These are phyloP conservation scores for Fusarium sp. DNA, from an alignment of 2,329 filamentous ascomycete species.

Conservation along the genomic window DNA sequence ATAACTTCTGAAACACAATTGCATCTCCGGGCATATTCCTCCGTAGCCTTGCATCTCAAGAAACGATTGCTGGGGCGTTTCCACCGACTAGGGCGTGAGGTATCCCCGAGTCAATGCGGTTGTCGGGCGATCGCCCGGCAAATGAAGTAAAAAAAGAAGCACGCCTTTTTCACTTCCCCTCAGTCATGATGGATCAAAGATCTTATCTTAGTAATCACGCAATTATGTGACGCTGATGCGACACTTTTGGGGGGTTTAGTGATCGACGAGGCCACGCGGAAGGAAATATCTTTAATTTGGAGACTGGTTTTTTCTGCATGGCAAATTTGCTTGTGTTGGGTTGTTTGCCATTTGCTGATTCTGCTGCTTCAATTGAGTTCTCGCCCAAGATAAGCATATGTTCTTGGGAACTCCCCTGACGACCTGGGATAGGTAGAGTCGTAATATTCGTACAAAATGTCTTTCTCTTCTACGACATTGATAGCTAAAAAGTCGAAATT, in stretches of 20 bases:
- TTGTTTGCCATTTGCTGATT: not conserved
- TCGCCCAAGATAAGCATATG: not conserved
- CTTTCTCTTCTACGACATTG: not conserved
- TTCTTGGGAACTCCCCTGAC: slow-evolving; percentile 1
- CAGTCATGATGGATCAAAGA: slow-evolving; percentile 33
- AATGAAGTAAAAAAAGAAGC: slow-evolving; percentile 6
- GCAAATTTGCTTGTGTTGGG: not conserved
- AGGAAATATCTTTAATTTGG: not conserved
- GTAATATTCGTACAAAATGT: not conserved
- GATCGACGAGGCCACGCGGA: not conserved
- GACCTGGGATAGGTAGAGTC: slow-evolving; percentile 5
- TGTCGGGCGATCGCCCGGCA: slow-evolving; percentile 47
- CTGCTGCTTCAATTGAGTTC: not conserved
- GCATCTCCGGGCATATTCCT: not conserved
- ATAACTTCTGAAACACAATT: not conserved
- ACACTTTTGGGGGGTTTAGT: not conserved
- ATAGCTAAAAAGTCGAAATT: not conserved
- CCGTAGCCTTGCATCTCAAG: slow-evolving; percentile 27
- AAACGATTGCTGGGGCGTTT: slow-evolving; percentile 16
- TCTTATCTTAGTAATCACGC: slow-evolving; percentile 37
- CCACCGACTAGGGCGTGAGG: slow-evolving; percentile 23
- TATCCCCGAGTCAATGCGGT: slow-evolving; percentile 33
- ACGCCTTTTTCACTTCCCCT: slow-evolving; percentile 21
- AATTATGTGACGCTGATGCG: slow-evolving; percentile 24
- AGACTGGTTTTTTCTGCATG: not conserved